A percentile compares a stretch with the other conserved stretches of the same genome.
phyloP scores from a whole-genome alignment of 208 protist species.

The Endotrypanum monterogeii region DNA sequence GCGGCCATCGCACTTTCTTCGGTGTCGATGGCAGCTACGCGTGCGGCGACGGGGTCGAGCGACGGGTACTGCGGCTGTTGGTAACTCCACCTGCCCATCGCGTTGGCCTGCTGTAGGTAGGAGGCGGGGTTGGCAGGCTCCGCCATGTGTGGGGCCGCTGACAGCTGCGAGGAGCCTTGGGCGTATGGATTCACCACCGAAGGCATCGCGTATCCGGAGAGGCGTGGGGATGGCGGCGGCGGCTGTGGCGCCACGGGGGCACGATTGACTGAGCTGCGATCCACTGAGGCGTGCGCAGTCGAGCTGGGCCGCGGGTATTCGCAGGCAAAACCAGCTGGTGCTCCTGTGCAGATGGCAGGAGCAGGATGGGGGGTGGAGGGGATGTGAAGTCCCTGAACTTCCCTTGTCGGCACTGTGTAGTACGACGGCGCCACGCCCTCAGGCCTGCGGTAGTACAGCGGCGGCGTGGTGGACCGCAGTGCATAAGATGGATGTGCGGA shows the following conservation, averaged over 20 bases:
- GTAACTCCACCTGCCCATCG: slow-evolving; percentile 38
- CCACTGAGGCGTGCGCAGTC: slow-evolving; percentile 8
- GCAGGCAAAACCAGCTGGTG: not conserved
- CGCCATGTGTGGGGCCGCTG: not conserved
- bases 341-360: not conserved
- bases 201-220: slow-evolving; percentile 32
- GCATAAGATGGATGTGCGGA: slow-evolving; percentile 30
- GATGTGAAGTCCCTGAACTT: slow-evolving; percentile 27
- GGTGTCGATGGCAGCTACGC: slow-evolving; percentile 41
- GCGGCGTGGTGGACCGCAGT: slow-evolving; percentile 62
- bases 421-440: slow-evolving; percentile 53
- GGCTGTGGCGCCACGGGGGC: slow-evolving; percentile 1
- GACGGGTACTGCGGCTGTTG: slow-evolving; percentile 35
- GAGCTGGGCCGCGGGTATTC: slow-evolving; percentile 2
- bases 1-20: slow-evolving; percentile 44
- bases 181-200: slow-evolving; percentile 37
- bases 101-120: slow-evolving; percentile 33
- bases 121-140: slow-evolving; percentile 21
- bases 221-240: slow-evolving; percentile 29
- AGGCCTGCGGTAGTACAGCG: slow-evolving; percentile 65
- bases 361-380: slow-evolving; percentile 15
- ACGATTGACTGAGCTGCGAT: slow-evolving; percentile 11
- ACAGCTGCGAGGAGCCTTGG: slow-evolving; percentile 5
- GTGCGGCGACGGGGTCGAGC: slow-evolving; percentile 22
- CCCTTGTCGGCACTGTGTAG: slow-evolving; percentile 34